A percentile compares a stretch with the other conserved stretches of the same genome.
These are phyloP conservation scores for Kuraishia hungarica DNA, from an alignment of 805 yeast species.

Conservation along the genomic window DNA sequence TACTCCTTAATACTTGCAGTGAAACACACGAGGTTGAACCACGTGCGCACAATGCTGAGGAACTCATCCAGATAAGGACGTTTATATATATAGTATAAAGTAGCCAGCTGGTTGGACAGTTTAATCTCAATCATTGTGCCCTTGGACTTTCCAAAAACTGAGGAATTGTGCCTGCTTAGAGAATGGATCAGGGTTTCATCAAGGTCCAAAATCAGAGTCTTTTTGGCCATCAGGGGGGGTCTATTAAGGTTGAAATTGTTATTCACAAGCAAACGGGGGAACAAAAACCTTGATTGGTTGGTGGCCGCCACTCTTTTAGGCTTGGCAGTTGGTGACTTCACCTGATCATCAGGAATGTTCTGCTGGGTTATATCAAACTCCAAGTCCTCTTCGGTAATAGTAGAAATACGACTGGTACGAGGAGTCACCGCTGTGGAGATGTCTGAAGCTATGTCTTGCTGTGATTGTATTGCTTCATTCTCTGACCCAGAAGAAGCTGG, in stretches of 20 bases:
- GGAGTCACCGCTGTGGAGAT: not conserved
- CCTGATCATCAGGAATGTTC: conserved; percentile 18
- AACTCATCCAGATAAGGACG: conserved; percentile 89
- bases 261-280: conserved; percentile 24
- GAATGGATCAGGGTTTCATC: conserved; percentile 96
- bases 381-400: conserved; percentile 24
- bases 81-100: conserved; percentile 84
- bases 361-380: conserved; percentile 19
- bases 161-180: conserved; percentile 51
- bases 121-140: conserved; percentile 78
- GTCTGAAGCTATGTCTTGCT: not conserved
- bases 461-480: not conserved
- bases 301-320: conserved; percentile 1
- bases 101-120: conserved; percentile 56
- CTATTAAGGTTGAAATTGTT: conserved; percentile 17
- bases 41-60: conserved; percentile 63
- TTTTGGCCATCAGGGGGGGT: conserved; percentile 27
- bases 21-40: conserved; percentile 87
- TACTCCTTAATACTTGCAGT: conserved; percentile 93
- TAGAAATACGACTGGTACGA: conserved; percentile 11
- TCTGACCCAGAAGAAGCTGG: not conserved
- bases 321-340: conserved; percentile 22
- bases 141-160: conserved; percentile 32
- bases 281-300: conserved; percentile 15
- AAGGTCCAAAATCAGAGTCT: conserved; percentile 76